Percentiles rank a stretch among this genome's conserved stretches.
Evolutionary conservation across 768 basidiomycete species (phyloP).

Genomic region (Favolaschia claudopus): DNA sequence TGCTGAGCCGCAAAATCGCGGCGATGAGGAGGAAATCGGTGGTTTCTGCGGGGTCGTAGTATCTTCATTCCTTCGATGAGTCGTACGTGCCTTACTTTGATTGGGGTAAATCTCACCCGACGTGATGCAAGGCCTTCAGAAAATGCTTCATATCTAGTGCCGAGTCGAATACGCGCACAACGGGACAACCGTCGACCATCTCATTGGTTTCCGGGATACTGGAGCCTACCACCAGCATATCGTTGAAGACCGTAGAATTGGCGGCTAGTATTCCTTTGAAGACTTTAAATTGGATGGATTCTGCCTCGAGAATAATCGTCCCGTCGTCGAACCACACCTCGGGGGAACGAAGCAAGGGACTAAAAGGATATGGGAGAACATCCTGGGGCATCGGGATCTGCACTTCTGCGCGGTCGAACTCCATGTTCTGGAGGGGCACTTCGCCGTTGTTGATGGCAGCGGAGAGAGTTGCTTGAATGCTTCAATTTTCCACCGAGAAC

Average conservation of each 20-base stretch:
- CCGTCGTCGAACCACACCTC: constrained; percentile 37
- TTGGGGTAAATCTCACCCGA: constrained; percentile 11
- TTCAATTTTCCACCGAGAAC: no score
- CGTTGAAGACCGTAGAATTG: constrained; percentile 26
- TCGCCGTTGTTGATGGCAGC: no score
- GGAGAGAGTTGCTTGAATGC: no score
- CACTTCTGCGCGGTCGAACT: constrained; percentile 25
- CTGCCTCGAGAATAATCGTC: constrained; percentile 25
- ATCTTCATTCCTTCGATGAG: constrained; percentile 10
- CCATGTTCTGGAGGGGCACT: no score
- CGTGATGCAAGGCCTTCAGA: constrained; percentile 24
- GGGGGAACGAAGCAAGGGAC: constrained; percentile 17
- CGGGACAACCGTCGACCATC: constrained; percentile 24
- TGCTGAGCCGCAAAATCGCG: constrained; percentile 25
- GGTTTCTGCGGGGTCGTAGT: constrained; percentile 26
- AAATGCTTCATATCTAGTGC: constrained; percentile 27
- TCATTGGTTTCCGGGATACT: constrained; percentile 15
- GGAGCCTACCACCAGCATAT: constrained; percentile 27
- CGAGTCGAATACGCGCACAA: constrained; percentile 23
- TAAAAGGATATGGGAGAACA: not conserved
- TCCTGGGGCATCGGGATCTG: constrained; percentile 15
- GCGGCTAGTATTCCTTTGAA: constrained; percentile 26
- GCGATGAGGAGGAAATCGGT: constrained; percentile 24
- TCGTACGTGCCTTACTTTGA: not conserved
- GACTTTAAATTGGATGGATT: constrained; percentile 24